Conservation (phyloP, 1,139 yeast genomes). For the Yueomyces sp. region DNA sequence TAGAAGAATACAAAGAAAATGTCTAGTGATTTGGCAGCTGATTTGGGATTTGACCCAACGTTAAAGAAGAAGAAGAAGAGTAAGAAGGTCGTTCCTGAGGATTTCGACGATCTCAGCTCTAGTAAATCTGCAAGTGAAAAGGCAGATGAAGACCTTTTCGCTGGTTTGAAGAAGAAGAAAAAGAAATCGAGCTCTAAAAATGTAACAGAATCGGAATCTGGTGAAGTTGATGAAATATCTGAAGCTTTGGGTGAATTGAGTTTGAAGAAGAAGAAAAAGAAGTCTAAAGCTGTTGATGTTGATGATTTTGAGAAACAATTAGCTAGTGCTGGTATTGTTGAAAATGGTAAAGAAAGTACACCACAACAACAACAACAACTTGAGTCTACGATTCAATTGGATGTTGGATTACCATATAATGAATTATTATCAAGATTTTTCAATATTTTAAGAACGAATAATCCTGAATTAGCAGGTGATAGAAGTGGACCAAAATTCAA, state of each 20-base stretch:
- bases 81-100: slow-evolving; percentile 27
- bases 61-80: slow-evolving; percentile 81
- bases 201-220: slow-evolving; percentile 26
- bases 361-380: slow-evolving; percentile 13
- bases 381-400: slow-evolving; percentile 25
- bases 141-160: slow-evolving; percentile 32
- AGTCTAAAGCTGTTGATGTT: slow-evolving; percentile 37
- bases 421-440: slow-evolving; percentile 75
- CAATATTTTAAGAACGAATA: slow-evolving; percentile 73
- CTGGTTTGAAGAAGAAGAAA: slow-evolving; percentile 39
- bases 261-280: slow-evolving; percentile 69
- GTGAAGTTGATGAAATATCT: slow-evolving; percentile 41
- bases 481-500: slow-evolving; percentile 85
- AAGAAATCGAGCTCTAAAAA: slow-evolving; percentile 28
- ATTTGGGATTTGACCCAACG: slow-evolving; percentile 65
- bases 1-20: slow-evolving; percentile 2
- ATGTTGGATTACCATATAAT: slow-evolving; percentile 63
- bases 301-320: slow-evolving; percentile 83
- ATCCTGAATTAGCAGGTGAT: slow-evolving; percentile 97
- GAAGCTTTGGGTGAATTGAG: slow-evolving; percentile 63
- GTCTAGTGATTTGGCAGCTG: slow-evolving; percentile 30
- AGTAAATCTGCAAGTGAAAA: slow-evolving; percentile 14
- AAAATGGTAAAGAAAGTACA: slow-evolving; percentile 26
- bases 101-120: slow-evolving; percentile 18
- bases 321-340: slow-evolving; percentile 79